Percentiles rank a stretch among this genome's conserved stretches.
phyloP scores from a whole-genome alignment of 1,284 basidiomycete species.

The Pseudozyma pruni region DNA sequence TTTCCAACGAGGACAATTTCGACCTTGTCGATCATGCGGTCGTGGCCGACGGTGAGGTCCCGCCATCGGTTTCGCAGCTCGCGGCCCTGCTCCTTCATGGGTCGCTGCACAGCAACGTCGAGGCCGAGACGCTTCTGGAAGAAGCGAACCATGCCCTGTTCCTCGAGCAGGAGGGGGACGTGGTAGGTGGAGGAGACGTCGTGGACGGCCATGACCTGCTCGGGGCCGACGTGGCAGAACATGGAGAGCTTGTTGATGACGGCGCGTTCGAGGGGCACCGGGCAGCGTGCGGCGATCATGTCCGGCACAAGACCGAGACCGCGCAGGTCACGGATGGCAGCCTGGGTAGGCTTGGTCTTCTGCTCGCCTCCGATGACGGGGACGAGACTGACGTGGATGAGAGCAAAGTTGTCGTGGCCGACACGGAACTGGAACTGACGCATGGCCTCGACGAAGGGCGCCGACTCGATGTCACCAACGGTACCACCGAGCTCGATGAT shows the following conservation, averaged over 20 bases:
- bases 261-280: slow-evolving; percentile 76
- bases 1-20: slow-evolving; percentile 95
- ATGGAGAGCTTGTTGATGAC: slow-evolving; percentile 97
- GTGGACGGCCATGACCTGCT: slow-evolving; percentile 96
- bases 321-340: slow-evolving; percentile 91
- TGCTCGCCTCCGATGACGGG: slow-evolving; percentile 98
- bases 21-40: slow-evolving; percentile 89
- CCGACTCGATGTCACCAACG: slow-evolving; percentile 94
- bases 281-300: slow-evolving; percentile 89
- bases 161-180: slow-evolving; percentile 89
- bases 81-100: slow-evolving; percentile 75
- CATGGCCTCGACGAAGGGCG: slow-evolving; percentile 98
- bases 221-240: slow-evolving; percentile 95
- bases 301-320: slow-evolving; percentile 94
- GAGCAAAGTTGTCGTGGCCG: slow-evolving; percentile 94
- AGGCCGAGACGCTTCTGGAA: slow-evolving; percentile 85
- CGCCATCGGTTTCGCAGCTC: slow-evolving; percentile 81
- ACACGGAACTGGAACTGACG: slow-evolving; percentile 98
- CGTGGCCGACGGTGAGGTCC: slow-evolving; percentile 84
- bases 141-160: slow-evolving; percentile 90
- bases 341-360: slow-evolving; percentile 99
- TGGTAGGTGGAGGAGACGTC: slow-evolving; percentile 98
- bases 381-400: slow-evolving; percentile 97
- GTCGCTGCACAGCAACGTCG: slow-evolving; percentile 72
- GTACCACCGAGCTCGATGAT: slow-evolving; percentile 97